These are phyloP conservation scores for Chrysosphaeria jannelii DNA, from an alignment of 2,329 filamentous ascomycete species.

Conservation along the genomic window DNA sequence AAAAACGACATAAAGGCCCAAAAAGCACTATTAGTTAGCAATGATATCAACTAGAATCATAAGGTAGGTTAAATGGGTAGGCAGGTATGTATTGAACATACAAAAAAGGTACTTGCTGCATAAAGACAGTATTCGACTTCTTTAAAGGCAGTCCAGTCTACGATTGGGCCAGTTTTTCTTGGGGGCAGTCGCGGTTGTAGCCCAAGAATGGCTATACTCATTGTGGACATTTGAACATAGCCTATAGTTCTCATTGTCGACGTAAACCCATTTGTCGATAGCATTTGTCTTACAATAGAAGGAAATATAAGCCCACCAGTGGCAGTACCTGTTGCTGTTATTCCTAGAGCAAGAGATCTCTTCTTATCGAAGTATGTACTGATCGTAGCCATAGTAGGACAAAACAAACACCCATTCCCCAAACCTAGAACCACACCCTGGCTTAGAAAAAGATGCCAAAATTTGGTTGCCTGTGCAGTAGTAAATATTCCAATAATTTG, in stretches of 20 bases:
- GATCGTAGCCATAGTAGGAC: conserved; percentile 30
- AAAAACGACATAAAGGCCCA: conserved; percentile 24
- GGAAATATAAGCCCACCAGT: conserved; percentile 29
- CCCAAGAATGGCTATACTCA: conserved; percentile 11
- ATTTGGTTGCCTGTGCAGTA: conserved; percentile 13
- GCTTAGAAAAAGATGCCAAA: conserved; percentile 23
- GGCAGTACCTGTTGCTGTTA: conserved; percentile 26
- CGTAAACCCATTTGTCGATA: conserved; percentile 22
- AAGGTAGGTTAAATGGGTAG: too few species aligned
- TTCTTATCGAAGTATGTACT: conserved; percentile 32
- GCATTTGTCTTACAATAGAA: conserved; percentile 21
- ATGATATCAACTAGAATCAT: too few species aligned
- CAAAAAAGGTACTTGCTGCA: conserved; percentile 10
- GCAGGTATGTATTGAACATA: too few species aligned
- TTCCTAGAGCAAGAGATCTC: conserved; percentile 27
- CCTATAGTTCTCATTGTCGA: conserved; percentile 27
- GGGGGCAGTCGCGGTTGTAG: conserved; percentile 17
- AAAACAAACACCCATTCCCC: conserved; percentile 31
- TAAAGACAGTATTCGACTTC: conserved; percentile 24
- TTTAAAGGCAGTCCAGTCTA: conserved; percentile 16
- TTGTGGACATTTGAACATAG: conserved; percentile 24
- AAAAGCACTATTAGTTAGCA: too few species aligned
- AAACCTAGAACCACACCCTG: conserved; percentile 24
- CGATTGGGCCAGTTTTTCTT: conserved; percentile 4
- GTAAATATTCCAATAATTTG: conserved; percentile 17